Conservation (phyloP, 106 monocot genomes). For the Narthecium ossifragum region DNA sequence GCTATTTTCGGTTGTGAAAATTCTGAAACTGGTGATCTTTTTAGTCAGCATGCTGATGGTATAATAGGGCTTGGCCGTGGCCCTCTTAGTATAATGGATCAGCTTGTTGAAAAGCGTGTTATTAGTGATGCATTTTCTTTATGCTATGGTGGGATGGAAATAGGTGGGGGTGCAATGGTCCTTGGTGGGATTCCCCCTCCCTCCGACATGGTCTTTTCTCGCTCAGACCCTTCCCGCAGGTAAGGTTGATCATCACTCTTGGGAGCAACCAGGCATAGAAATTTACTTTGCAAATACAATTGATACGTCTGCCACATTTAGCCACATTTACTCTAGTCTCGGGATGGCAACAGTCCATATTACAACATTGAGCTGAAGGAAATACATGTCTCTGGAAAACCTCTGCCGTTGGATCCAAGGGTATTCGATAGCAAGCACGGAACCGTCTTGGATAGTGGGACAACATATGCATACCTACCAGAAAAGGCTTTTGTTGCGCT, state of each 20-base stretch:
- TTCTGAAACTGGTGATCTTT: constrained; percentile 83
- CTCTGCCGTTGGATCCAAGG: constrained; percentile 48
- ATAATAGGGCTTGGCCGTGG: constrained; percentile 94
- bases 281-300: constrained; percentile 31
- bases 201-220: constrained; percentile 61
- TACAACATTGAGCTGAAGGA: constrained; percentile 96
- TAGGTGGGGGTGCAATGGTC: constrained; percentile 95
- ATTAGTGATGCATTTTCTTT: constrained; percentile 86
- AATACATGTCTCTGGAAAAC: constrained; percentile 67
- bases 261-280: constrained; percentile 2
- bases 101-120: constrained; percentile 83
- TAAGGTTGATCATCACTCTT: constrained; percentile 27
- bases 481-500: constrained; percentile 72
- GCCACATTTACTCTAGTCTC: constrained; percentile 66
- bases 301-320: constrained; percentile 63
- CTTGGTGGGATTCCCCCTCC: constrained; percentile 78
- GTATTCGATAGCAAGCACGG: constrained; percentile 74
- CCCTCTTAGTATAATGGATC: constrained; percentile 87
- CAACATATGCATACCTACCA: constrained; percentile 92
- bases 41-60: constrained; percentile 92
- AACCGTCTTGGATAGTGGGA: constrained; percentile 97
- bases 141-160: constrained; percentile 97
- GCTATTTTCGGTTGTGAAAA: constrained; percentile 94
- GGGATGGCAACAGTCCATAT: constrained; percentile 87
- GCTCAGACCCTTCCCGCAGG: constrained; percentile 79